Percentiles rank a stretch among this genome's conserved stretches.
Evolutionary conservation across 2,329 filamentous ascomycete genomes (phyloP).

Genomic region (Pezicula rhizophila): DNA sequence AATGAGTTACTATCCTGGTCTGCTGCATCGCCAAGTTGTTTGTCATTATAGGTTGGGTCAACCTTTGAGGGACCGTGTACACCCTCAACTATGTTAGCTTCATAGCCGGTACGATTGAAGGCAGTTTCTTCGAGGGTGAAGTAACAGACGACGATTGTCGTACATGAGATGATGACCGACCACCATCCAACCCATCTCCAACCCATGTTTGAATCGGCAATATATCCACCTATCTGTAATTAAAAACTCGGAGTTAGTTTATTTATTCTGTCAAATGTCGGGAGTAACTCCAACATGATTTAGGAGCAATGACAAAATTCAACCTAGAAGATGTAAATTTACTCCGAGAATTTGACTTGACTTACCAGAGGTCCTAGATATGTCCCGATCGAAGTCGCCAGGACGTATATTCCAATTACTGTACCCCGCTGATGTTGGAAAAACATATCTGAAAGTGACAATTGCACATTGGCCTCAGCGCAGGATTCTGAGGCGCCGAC

Average conservation of each 20-base stretch:
- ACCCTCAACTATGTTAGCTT: constrained; percentile 22
- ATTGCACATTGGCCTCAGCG: constrained; percentile 49
- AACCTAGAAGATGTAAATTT: too few relatives aligned
- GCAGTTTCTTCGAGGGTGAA: constrained; percentile 48
- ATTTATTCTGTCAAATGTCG: too few relatives aligned
- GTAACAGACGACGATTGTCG: constrained; percentile 40
- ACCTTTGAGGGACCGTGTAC: constrained; percentile 6
- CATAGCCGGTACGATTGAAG: constrained; percentile 38
- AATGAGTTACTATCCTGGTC: constrained; percentile 9
- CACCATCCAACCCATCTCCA: constrained; percentile 52
- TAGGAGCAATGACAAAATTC: too few relatives aligned
- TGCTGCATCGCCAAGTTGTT: background rate
- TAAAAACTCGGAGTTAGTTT: too few relatives aligned
- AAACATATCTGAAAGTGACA: constrained; percentile 52
- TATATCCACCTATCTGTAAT: constrained; percentile 38
- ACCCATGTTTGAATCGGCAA: constrained; percentile 39
- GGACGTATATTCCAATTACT: constrained; percentile 47
- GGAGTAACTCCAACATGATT: too few relatives aligned
- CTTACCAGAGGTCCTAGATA: constrained; percentile 43
- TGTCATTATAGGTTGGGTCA: background rate
- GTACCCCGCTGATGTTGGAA: constrained; percentile 51
- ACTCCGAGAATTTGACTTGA: too few relatives aligned
- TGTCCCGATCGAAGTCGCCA: constrained; percentile 49
- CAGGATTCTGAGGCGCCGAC: constrained; percentile 51
- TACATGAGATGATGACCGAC: constrained; percentile 42